phyloP scores from a whole-genome alignment of 768 basidiomycete genomes.

The Naematelia encephala region DNA sequence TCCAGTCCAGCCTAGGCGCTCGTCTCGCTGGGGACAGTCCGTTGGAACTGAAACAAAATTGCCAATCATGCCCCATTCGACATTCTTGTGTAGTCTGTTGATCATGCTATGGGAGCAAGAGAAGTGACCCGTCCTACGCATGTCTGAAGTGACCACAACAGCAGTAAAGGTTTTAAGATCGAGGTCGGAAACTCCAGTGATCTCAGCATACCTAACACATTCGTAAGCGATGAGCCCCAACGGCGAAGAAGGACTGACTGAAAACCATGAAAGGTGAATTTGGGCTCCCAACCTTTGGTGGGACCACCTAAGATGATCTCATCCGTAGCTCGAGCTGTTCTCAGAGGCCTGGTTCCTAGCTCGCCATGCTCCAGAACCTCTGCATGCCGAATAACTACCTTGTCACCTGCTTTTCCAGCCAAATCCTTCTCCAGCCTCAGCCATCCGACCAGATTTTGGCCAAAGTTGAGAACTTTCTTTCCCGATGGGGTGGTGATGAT shows the following conservation, averaged over 20 bases:
- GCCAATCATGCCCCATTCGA: constrained; percentile 34
- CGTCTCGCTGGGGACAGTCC: constrained; percentile 49
- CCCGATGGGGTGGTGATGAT: constrained; percentile 42
- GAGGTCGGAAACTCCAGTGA: constrained; percentile 21
- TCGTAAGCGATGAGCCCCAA: too few species aligned
- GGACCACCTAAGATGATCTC: constrained; percentile 23
- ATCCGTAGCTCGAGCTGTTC: constrained; percentile 27
- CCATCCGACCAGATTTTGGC: constrained; percentile 48
- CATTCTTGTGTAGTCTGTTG: constrained; percentile 36
- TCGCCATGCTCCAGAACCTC: constrained; percentile 48
- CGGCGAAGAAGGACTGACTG: too few species aligned
- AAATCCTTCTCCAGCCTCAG: constrained; percentile 21
- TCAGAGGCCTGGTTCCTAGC: constrained; percentile 38
- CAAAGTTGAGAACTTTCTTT: constrained; percentile 45
- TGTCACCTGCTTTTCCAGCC: not conserved
- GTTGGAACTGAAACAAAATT: constrained; percentile 44
- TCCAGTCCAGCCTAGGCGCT: constrained; percentile 49
- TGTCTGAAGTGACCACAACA: constrained; percentile 30
- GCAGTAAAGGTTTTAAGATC: constrained; percentile 21
- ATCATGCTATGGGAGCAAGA: constrained; percentile 33
- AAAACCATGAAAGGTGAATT: constrained; percentile 48
- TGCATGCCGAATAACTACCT: constrained; percentile 32
- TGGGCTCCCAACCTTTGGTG: constrained; percentile 39
- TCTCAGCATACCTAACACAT: constrained; percentile 33
- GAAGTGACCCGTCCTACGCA: constrained; percentile 37